Conservation (phyloP, 2,329 filamentous ascomycete genomes). For the Ceratocystis destructans region DNA sequence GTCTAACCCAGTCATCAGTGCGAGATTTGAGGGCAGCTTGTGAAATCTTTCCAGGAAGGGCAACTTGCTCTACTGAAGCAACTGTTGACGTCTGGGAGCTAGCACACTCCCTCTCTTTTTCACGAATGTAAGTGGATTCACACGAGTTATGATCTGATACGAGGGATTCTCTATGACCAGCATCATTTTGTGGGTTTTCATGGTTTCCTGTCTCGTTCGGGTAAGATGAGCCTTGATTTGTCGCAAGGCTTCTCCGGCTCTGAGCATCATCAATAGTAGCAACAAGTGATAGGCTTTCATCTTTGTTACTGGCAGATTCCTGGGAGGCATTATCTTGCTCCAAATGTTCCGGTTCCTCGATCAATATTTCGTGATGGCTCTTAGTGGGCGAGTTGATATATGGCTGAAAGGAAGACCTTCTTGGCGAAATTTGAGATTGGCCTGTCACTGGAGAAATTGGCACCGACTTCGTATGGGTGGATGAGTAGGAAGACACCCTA, state of each 20-base stretch:
- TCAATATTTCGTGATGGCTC: background rate
- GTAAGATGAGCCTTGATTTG: background rate
- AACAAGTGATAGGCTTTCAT: conserved; percentile 39
- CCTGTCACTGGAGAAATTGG: background rate
- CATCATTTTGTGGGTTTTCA: background rate
- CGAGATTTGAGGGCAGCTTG: conserved; percentile 69
- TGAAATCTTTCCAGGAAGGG: conserved; percentile 57
- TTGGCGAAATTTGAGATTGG: background rate
- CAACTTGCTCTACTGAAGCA: conserved; percentile 42
- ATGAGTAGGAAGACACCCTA: background rate
- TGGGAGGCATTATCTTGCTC: background rate
- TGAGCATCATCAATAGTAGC: conserved; percentile 40
- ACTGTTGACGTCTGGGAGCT: conserved; percentile 32
- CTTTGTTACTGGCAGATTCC: conserved; percentile 22
- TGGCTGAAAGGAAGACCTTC: background rate
- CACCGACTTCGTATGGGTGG: background rate
- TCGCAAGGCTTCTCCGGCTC: conserved; percentile 5
- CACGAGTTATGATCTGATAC: background rate
- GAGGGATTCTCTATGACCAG: background rate
- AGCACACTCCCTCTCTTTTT: conserved; percentile 24
- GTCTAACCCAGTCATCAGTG: conserved; percentile 94
- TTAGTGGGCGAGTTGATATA: background rate
- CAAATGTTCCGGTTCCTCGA: background rate
- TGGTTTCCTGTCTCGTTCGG: background rate
- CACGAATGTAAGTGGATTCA: background rate